Percentiles rank a stretch among this genome's conserved stretches.
phyloP scores from a whole-genome alignment of 2,329 filamentous ascomycete genomes.

The Thielaviopsis ethacetica region DNA sequence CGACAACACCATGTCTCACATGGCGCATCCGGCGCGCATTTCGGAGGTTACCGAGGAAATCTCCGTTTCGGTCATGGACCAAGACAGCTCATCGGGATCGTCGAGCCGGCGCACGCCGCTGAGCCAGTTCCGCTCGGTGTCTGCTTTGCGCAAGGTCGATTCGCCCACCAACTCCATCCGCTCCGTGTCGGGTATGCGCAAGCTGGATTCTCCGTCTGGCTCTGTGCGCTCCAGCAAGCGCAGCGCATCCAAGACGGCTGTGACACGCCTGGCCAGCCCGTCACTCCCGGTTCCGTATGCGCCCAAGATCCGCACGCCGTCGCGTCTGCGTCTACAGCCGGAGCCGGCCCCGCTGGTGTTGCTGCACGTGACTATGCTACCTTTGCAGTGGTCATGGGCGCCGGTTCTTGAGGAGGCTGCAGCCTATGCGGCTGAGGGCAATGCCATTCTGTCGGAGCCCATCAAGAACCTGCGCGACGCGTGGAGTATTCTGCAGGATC shows the following conservation, averaged over 20 bases:
- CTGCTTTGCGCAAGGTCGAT: slow-evolving; percentile 36
- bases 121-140: slow-evolving; percentile 51
- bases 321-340: slow-evolving; percentile 41
- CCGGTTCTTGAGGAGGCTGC: slow-evolving; percentile 28
- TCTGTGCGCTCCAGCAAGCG: slow-evolving; percentile 39
- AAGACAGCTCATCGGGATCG: background rate
- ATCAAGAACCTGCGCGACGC: slow-evolving; percentile 40
- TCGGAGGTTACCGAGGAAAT: slow-evolving; percentile 35
- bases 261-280: slow-evolving; percentile 42
- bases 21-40: slow-evolving; percentile 25
- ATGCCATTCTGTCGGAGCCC: slow-evolving; percentile 20
- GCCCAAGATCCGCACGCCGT: slow-evolving; percentile 38
- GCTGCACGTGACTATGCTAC: slow-evolving; percentile 61
- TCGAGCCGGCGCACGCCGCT: slow-evolving; percentile 36
- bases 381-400: slow-evolving; percentile 49
- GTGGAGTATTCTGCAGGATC: slow-evolving; percentile 52
- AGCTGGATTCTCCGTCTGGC: slow-evolving; percentile 52
- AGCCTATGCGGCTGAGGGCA: slow-evolving; percentile 17
- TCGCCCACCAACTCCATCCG: slow-evolving; percentile 25
- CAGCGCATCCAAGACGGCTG: slow-evolving; percentile 24
- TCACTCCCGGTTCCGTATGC: slow-evolving; percentile 34
- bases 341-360: slow-evolving; percentile 55
- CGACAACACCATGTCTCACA: slow-evolving; percentile 15
- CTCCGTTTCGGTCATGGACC: slow-evolving; percentile 31
- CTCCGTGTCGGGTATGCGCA: slow-evolving; percentile 49